phyloP scores from a whole-genome alignment of 2,329 filamentous ascomycete genomes.

The Cladophialophora carrionii region DNA sequence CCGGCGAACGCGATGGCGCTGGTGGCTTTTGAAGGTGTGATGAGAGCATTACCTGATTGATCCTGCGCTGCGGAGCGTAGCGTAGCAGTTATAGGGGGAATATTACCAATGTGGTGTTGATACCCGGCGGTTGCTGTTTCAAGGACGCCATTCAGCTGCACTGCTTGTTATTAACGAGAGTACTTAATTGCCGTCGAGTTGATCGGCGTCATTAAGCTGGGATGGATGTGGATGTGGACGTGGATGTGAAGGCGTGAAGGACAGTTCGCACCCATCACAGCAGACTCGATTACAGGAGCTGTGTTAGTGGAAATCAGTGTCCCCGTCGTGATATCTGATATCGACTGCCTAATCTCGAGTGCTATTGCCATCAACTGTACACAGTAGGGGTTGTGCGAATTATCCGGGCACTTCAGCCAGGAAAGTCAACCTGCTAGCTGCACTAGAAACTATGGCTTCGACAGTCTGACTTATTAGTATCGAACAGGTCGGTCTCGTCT shows the following conservation, averaged over 20 bases:
- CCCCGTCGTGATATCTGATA: no score
- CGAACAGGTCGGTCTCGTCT: conserved; percentile 52
- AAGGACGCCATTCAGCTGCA: background rate
- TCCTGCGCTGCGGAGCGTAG: background rate
- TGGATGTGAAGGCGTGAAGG: background rate
- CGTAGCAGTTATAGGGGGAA: no score
- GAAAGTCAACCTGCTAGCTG: no score
- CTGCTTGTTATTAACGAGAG: background rate
- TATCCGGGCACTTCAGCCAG: no score
- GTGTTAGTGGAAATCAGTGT: background rate
- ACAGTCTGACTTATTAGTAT: no score
- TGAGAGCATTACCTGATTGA: conserved; percentile 61
- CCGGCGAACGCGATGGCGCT: conserved; percentile 94
- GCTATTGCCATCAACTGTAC: no score
- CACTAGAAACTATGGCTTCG: no score
- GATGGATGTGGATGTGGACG: background rate
- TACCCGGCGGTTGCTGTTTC: background rate
- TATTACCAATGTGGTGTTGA: background rate
- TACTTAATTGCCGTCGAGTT: background rate
- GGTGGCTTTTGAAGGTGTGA: conserved; percentile 89
- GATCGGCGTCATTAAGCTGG: background rate
- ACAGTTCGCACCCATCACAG: background rate
- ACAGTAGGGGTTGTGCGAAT: no score
- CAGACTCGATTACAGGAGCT: background rate
- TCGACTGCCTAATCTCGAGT: no score